Evolutionary conservation across 345 rosid genomes (phyloP).

Genomic region (Capsella bursapastoris): DNA sequence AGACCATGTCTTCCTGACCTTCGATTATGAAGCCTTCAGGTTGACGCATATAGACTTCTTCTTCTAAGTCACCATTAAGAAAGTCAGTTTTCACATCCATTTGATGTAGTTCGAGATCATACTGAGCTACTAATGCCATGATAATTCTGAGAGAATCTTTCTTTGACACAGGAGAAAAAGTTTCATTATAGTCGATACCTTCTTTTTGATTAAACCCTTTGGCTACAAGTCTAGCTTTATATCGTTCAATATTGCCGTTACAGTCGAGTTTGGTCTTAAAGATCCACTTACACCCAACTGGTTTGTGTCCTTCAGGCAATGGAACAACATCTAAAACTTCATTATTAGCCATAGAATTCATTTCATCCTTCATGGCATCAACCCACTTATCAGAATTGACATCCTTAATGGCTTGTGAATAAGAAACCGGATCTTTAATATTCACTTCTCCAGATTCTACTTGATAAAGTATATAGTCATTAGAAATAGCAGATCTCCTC

Average conservation of each 20-base stretch:
- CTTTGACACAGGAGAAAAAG: neutral
- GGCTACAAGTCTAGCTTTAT: conserved; percentile 22
- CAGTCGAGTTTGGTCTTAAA: conserved; percentile 8
- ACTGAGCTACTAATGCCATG: conserved; percentile 10
- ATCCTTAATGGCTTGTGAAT: conserved; percentile 18
- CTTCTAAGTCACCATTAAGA: conserved; percentile 1
- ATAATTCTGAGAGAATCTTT: neutral
- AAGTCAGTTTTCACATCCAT: conserved; percentile 20
- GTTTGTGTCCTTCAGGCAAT: conserved; percentile 13
- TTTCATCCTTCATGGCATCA: neutral
- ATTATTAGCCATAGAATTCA: neutral
- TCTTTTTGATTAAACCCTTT: conserved; percentile 20
- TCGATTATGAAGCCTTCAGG: conserved; percentile 18
- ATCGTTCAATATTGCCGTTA: neutral
- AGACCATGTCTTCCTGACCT: conserved; percentile 9
- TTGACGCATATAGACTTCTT: neutral
- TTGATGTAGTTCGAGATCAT: conserved; percentile 6
- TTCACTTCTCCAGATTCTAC: neutral
- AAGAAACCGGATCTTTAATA: neutral
- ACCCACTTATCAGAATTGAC: conserved; percentile 19
- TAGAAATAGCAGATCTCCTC: neutral
- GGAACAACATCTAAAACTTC: neutral
- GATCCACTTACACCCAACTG: conserved; percentile 12
- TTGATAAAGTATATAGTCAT: neutral
- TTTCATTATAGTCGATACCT: neutral